Evolutionary conservation across 2,329 filamentous ascomycete species (phyloP).

Genomic region (Clarireedia hainanense): DNA sequence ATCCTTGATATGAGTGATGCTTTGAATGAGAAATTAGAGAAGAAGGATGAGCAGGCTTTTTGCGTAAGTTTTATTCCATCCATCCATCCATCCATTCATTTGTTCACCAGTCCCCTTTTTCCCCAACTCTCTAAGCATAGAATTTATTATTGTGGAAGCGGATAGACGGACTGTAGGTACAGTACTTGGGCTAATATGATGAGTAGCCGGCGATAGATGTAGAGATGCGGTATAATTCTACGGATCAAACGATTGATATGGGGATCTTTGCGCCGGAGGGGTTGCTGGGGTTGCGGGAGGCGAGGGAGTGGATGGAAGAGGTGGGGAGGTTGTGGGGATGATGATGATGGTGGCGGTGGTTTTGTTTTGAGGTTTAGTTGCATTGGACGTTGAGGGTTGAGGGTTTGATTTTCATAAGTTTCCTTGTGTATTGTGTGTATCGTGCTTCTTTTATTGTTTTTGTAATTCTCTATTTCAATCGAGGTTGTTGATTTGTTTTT

Average conservation of each 20-base stretch:
- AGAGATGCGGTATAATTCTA: constrained; percentile 22
- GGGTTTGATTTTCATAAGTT: background rate
- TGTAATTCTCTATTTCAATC: too few species aligned
- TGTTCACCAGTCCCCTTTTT: too few species aligned
- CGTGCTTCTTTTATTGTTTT: too few species aligned
- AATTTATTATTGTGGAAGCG: too few species aligned
- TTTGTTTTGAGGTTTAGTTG: background rate
- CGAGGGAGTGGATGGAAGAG: constrained; percentile 8
- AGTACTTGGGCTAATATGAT: background rate
- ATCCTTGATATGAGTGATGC: background rate
- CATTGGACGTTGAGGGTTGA: background rate
- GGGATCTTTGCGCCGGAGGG: constrained; percentile 25
- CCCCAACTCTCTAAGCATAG: background rate
- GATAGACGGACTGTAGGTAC: too few species aligned
- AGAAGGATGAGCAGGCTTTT: background rate
- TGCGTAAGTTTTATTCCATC: too few species aligned
- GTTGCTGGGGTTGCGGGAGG: constrained; percentile 17
- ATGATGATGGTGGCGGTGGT: background rate
- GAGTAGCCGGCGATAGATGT: constrained; percentile 27
- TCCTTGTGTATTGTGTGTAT: background rate
- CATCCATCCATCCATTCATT: too few species aligned
- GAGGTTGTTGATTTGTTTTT: too few species aligned
- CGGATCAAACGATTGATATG: constrained; percentile 20
- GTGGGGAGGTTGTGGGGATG: background rate
- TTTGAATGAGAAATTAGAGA: background rate